phyloP scores from a whole-genome alignment of 139 green algal genomes.

The Tetraselmis chui region DNA sequence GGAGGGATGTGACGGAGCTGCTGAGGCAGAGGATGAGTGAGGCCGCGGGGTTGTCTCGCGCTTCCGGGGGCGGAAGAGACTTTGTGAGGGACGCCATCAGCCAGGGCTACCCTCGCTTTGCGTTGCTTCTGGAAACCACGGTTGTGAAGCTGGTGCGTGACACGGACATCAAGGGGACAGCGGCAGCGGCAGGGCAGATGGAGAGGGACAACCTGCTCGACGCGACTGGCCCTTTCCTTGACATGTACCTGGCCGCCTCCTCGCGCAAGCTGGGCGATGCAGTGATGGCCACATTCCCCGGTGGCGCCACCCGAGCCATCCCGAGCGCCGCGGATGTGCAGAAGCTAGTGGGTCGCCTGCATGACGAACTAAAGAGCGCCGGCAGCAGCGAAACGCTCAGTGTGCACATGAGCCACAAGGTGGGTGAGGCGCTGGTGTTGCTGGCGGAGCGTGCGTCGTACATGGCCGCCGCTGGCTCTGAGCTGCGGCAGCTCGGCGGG shows the following conservation, averaged over 20 bases:
- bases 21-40: constrained; percentile 16
- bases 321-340: constrained; percentile 71
- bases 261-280: constrained; percentile 65
- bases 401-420: constrained; percentile 25
- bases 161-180: constrained; percentile 45
- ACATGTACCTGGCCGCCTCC: constrained; percentile 60
- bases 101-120: constrained; percentile 63
- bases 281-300: constrained; percentile 62
- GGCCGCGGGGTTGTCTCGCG: constrained; percentile 13
- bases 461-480: constrained; percentile 62
- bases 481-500: constrained; percentile 44
- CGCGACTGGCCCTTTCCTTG: constrained; percentile 53
- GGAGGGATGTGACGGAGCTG: constrained; percentile 7
- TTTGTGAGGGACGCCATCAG: constrained; percentile 56
- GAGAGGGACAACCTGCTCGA: constrained; percentile 54
- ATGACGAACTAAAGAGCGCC: constrained; percentile 73
- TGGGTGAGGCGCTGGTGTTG: constrained; percentile 43
- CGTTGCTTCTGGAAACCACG: constrained; percentile 58
- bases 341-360: constrained; percentile 51
- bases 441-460: constrained; percentile 54
- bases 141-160: constrained; percentile 57
- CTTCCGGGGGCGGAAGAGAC: constrained; percentile 4
- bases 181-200: background rate
- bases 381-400: constrained; percentile 45
- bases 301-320: constrained; percentile 40